A percentile compares a stretch with the other conserved stretches of the same genome.
These are phyloP conservation scores for Ceratocystis destructans DNA, from an alignment of 2,329 filamentous ascomycete genomes.

Conservation along the genomic window DNA sequence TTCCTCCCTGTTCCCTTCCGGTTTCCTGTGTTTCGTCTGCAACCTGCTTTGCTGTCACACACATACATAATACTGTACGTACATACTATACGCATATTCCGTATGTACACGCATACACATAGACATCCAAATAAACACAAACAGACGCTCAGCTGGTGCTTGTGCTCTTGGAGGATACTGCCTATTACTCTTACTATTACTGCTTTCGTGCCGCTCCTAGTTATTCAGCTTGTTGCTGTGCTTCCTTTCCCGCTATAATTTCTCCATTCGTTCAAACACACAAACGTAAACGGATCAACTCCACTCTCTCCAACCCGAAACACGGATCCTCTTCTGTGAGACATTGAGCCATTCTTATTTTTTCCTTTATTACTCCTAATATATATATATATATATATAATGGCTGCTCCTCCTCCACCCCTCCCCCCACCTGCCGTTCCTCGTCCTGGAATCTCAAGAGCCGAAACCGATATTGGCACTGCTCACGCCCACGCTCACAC, in stretches of 20 bases:
- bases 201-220: not conserved
- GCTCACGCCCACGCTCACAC: not conserved
- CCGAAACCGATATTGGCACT: slow-evolving; percentile 13
- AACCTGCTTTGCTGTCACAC: too few species aligned
- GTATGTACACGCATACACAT: too few species aligned
- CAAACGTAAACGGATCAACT: not conserved
- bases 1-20: not conserved
- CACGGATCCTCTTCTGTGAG: not conserved
- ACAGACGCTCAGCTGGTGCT: not conserved
- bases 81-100: too few species aligned
- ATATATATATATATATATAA: slow-evolving; percentile 14
- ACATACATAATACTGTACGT: too few species aligned
- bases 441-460: slow-evolving; percentile 14
- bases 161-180: not conserved
- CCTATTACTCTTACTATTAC: not conserved
- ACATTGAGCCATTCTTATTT: too few species aligned
- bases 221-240: not conserved
- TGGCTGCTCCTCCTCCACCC: slow-evolving; percentile 12
- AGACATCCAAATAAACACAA: too few species aligned
- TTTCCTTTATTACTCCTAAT: too few species aligned
- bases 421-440: slow-evolving; percentile 10
- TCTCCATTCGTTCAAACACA: not conserved
- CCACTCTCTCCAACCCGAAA: not conserved
- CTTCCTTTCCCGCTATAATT: not conserved
- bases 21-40: not conserved